Percentiles rank a stretch among this genome's conserved stretches.
Conservation (phyloP, 371 early-diverging fungal species). For the Encephalitozoon romaleae region DNA sequence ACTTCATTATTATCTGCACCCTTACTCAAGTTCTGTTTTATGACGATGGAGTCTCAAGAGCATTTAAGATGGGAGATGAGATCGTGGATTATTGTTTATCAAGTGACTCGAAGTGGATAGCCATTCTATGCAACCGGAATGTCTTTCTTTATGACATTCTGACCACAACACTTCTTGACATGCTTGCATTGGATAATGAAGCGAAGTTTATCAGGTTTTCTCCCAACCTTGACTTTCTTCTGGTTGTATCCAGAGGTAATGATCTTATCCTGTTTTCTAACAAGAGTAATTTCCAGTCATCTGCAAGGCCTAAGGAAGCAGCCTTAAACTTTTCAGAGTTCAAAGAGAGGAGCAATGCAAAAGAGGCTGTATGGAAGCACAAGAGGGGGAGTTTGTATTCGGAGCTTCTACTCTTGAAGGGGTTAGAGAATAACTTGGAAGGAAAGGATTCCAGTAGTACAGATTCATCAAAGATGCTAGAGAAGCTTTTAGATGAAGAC, state of each 20-base stretch:
- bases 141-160: conserved; percentile 18
- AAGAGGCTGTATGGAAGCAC: neutral
- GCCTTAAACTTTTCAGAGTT: neutral
- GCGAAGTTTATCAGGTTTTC: conserved; percentile 30
- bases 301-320: neutral
- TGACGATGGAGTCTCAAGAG: neutral
- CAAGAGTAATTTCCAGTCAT: neutral
- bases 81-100: neutral
- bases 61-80: neutral
- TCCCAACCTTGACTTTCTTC: conserved; percentile 4
- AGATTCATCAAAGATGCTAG: neutral
- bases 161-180: neutral
- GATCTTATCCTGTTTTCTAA: conserved; percentile 15
- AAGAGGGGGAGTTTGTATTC: neutral
- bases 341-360: neutral
- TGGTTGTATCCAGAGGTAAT: neutral
- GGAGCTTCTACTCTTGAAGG: neutral
- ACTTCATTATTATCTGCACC: neutral
- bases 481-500: neutral
- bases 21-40: neutral
- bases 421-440: neutral
- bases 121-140: neutral
- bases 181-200: neutral
- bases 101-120: conserved; percentile 21
- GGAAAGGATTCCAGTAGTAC: neutral